A percentile compares a stretch with the other conserved stretches of the same genome.
phyloP scores from a whole-genome alignment of 257 asterid genomes.

The Forsythia suspensa region DNA sequence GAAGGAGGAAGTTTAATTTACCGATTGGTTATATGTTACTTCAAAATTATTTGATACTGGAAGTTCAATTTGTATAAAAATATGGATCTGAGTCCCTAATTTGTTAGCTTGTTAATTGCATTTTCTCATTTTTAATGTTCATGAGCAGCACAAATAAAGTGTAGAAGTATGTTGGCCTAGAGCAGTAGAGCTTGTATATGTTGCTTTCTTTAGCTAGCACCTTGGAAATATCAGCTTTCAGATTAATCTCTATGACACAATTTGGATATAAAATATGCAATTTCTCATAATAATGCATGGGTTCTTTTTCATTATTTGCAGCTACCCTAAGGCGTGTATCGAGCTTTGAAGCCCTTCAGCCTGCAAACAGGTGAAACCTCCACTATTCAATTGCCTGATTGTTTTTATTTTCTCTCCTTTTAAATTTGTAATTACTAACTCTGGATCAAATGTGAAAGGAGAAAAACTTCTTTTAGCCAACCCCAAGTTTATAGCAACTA shows the following conservation, averaged over 20 bases:
- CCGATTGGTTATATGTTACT: not conserved
- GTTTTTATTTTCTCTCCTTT: not conserved
- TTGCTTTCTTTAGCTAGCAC: not conserved
- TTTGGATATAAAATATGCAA: not conserved
- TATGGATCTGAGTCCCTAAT: not conserved
- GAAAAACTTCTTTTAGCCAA: not conserved
- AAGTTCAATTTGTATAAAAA: not conserved
- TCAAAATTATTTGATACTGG: not conserved
- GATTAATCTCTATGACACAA: not conserved
- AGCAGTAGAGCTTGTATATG: no score
- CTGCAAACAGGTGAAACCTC: conserved; percentile 52
- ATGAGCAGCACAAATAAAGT: not conserved
- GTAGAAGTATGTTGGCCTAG: not conserved
- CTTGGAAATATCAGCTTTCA: not conserved
- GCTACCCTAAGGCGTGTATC: conserved; percentile 83
- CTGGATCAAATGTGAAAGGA: not conserved
- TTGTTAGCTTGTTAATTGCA: not conserved
- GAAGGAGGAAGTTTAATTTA: not conserved
- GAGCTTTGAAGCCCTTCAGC: conserved; percentile 92
- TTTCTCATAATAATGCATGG: not conserved
- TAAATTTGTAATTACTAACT: not conserved
- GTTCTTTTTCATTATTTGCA: conserved; percentile 27
- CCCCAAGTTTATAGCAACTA: not conserved
- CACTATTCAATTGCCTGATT: not conserved
- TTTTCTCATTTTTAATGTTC: not conserved